Evolutionary conservation across 2,329 filamentous ascomycete genomes (phyloP).

Genomic region (Xylariaceae sp.): DNA sequence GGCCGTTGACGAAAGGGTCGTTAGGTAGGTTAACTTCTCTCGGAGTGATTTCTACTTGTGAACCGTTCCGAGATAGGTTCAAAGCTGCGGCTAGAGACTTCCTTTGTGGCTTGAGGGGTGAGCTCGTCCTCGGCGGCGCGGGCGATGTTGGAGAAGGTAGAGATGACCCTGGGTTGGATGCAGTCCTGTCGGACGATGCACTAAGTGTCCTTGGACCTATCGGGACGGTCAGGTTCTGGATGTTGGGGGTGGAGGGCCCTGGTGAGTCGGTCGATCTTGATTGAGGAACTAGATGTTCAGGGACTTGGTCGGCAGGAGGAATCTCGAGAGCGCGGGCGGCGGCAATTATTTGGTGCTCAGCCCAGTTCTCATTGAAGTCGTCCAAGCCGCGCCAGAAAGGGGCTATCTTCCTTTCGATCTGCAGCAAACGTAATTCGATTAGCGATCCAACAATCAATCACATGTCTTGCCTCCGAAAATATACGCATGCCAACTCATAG

Average conservation of each 20-base stretch:
- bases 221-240: slow-evolving; percentile 77
- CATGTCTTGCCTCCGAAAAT: background rate
- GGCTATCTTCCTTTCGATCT: slow-evolving; percentile 92
- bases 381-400: slow-evolving; percentile 95
- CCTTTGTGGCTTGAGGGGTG: slow-evolving; percentile 77
- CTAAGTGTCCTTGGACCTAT: slow-evolving; percentile 78
- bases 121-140: slow-evolving; percentile 48
- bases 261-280: slow-evolving; percentile 50
- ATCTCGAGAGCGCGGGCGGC: slow-evolving; percentile 83
- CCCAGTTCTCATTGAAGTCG: slow-evolving; percentile 86
- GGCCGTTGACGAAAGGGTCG: slow-evolving; percentile 91
- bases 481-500: background rate
- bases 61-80: slow-evolving; percentile 73
- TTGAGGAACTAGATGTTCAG: slow-evolving; percentile 62
- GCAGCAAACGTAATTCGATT: slow-evolving; percentile 6
- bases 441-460: slow-evolving; percentile 7
- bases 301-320: slow-evolving; percentile 79
- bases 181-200: slow-evolving; percentile 70
- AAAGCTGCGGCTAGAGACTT: slow-evolving; percentile 87
- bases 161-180: slow-evolving; percentile 64
- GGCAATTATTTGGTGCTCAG: slow-evolving; percentile 92
- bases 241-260: slow-evolving; percentile 58
- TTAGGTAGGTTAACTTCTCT: slow-evolving; percentile 79
- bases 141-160: slow-evolving; percentile 61
- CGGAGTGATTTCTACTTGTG: slow-evolving; percentile 71